Conservation (phyloP, 176 grass and related monocot genomes). For the Poa pratensis region DNA sequence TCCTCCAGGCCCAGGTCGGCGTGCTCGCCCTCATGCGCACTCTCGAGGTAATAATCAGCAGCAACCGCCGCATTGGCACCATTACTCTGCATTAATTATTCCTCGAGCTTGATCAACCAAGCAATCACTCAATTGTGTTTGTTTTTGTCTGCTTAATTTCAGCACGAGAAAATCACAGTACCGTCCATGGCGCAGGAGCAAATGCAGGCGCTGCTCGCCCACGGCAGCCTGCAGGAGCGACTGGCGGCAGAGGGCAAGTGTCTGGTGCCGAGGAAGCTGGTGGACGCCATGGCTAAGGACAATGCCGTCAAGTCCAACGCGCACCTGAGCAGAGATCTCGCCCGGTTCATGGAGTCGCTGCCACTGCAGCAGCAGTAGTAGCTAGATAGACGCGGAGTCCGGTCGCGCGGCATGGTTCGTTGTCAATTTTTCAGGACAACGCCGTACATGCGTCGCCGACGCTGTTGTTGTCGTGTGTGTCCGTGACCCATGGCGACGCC, state of each 20-base stretch:
- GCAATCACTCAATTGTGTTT: neutral
- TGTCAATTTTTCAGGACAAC: slow-evolving; percentile 31
- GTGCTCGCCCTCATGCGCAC: slow-evolving; percentile 62
- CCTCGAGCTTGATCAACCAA: neutral
- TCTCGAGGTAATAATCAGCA: slow-evolving; percentile 42
- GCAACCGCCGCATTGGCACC: neutral
- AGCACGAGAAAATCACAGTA: slow-evolving; percentile 28
- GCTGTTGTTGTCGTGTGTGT: neutral
- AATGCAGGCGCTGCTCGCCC: slow-evolving; percentile 55
- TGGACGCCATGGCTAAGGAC: slow-evolving; percentile 49
- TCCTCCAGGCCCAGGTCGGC: slow-evolving; percentile 78
- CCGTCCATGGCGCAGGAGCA: slow-evolving; percentile 32
- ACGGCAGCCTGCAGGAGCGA: slow-evolving; percentile 50
- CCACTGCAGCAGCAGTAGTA: slow-evolving; percentile 28
- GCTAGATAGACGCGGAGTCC: neutral
- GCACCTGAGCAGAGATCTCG: slow-evolving; percentile 55
- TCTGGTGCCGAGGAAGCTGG: slow-evolving; percentile 57
- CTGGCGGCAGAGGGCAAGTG: slow-evolving; percentile 64
- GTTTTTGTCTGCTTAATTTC: neutral
- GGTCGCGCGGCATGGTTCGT: neutral
- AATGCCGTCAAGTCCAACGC: slow-evolving; percentile 48
- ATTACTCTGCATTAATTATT: neutral
- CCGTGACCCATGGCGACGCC: slow-evolving; percentile 22
- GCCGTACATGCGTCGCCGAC: slow-evolving; percentile 10
- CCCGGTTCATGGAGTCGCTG: slow-evolving; percentile 52